phyloP scores from a whole-genome alignment of 768 basidiomycete species.

The Hygrocybe punicea region DNA sequence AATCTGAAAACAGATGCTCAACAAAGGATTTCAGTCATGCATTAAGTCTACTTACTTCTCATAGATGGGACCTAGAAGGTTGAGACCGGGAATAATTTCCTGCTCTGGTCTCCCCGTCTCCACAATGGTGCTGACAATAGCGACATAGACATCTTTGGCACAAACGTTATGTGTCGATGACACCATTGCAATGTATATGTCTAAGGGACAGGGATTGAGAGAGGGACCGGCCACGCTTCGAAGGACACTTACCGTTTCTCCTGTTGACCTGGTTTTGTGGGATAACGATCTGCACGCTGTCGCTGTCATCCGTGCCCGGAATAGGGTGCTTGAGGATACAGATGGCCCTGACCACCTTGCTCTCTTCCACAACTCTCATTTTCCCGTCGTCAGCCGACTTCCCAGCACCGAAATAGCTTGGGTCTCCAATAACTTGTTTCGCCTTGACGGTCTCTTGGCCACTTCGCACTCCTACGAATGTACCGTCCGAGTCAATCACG shows the following conservation, averaged over 20 bases:
- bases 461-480: constrained; percentile 89
- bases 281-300: constrained; percentile 96
- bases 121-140: constrained; percentile 97
- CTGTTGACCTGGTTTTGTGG: constrained; percentile 96
- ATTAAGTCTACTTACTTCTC: constrained; percentile 68
- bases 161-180: constrained; percentile 97
- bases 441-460: constrained; percentile 92
- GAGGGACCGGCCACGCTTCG: background rate
- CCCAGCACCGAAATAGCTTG: constrained; percentile 90
- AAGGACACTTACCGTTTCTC: constrained; percentile 68
- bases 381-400: constrained; percentile 65
- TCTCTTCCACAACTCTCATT: constrained; percentile 84
- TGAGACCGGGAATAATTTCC: constrained; percentile 89
- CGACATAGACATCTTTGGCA: constrained; percentile 91
- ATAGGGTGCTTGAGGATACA: constrained; percentile 98
- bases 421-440: constrained; percentile 96
- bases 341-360: constrained; percentile 93
- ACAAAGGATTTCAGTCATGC: constrained; percentile 4
- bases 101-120: constrained; percentile 90
- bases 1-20: constrained; percentile 53
- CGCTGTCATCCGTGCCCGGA: constrained; percentile 92
- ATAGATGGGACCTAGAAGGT: constrained; percentile 85
- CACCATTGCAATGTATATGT: constrained; percentile 98
- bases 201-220: constrained; percentile 39
- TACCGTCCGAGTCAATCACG: constrained; percentile 79